Base-by-base conservation (phyloP, 192 early-diverging fungal species). In the Coemansia furcata region DNA sequence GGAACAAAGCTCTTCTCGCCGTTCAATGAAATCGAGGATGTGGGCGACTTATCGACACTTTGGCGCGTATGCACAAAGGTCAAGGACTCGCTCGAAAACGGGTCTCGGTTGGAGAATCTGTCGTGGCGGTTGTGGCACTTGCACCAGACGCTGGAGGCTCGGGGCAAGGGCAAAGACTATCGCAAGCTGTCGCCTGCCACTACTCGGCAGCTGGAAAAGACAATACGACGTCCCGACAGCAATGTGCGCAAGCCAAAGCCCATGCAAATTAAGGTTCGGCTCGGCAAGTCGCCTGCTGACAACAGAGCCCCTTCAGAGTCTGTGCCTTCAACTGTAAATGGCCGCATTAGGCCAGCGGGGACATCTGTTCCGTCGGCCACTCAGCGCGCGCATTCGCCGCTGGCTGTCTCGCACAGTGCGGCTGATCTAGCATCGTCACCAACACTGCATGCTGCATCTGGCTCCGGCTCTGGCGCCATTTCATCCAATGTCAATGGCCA, bases 31-130 rank as follows among this genome's bases (percentile, higher is more conserved):
- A 82, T 93, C 19, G 88, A 90, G 47, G 87, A 84, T 47, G 89
- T 87, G 11, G 91, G 90, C 66, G 92, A 94, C 67, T 76, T 94
- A 15, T 87, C 87, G 39, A 87, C 86, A 64, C 86, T 90, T 6
- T 94, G 92, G 92, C 83, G 89, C 32, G 86, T 92, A n/a, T 91
- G 90, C 73, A 91, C 90, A 40, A 93, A 93, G 76, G 92, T 93
- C 30, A 93, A 91, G 74, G 90, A 93, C 66, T 87, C 89, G 37
- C 82, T 94, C 10, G 92, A 93, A 66, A 88, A 92, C 72, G 92
- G 92, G 33, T 87, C 85, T 43, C 89, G 92, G 21, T 73, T 93
- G 23, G 92, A 93, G 66, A 94, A 94, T 70, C 84, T 93, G 62
- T 93, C 92, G 29, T 94, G 92, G 92, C 80, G 92, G 37, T 74